A percentile compares a stretch with the other conserved stretches of the same genome.
phyloP scores from a whole-genome alignment of 352 stramenopile genomes.

The Phytophthora cactorum region DNA sequence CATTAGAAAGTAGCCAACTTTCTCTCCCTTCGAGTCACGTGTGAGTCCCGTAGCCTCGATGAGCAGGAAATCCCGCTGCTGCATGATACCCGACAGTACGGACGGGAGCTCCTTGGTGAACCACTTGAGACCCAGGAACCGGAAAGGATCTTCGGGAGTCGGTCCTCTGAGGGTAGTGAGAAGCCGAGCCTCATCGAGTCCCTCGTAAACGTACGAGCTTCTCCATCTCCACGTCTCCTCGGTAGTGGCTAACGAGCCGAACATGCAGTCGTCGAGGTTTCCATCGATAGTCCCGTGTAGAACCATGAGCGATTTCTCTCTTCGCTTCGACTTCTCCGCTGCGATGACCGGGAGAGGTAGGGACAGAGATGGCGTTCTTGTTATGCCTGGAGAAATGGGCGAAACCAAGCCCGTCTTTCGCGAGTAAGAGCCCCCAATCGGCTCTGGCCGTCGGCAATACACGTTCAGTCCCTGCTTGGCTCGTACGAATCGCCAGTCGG shows the following conservation, averaged over 20 bases:
- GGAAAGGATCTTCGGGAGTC: conserved; percentile 44
- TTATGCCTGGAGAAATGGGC: conserved; percentile 1
- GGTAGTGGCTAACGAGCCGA: conserved; percentile 48
- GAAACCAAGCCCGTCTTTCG: conserved; percentile 7
- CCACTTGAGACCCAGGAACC: conserved; percentile 65
- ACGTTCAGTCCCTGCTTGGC: conserved; percentile 45
- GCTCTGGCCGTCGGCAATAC: conserved; percentile 26
- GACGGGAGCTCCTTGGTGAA: conserved; percentile 53
- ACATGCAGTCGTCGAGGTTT: conserved; percentile 54
- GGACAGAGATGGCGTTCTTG: neutral
- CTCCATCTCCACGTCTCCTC: conserved; percentile 49
- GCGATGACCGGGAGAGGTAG: neutral
- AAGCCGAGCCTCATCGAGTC: conserved; percentile 50
- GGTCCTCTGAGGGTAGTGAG: conserved; percentile 42
- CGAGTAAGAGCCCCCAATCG: neutral
- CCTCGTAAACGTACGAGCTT: conserved; percentile 49
- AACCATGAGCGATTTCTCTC: conserved; percentile 45
- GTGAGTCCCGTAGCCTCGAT: conserved; percentile 50
- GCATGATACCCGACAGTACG: conserved; percentile 46
- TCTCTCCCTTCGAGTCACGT: conserved; percentile 41
- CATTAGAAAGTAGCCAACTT: conserved; percentile 53
- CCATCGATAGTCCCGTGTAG: conserved; percentile 48
- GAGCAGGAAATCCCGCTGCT: conserved; percentile 55
- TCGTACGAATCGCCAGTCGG: conserved; percentile 49
- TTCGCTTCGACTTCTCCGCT: conserved; percentile 23